Evolutionary conservation across 257 asterid species (phyloP), one percentile per base, ranked within the genome.

Genomic region (Nicotiana undulata): DNA sequence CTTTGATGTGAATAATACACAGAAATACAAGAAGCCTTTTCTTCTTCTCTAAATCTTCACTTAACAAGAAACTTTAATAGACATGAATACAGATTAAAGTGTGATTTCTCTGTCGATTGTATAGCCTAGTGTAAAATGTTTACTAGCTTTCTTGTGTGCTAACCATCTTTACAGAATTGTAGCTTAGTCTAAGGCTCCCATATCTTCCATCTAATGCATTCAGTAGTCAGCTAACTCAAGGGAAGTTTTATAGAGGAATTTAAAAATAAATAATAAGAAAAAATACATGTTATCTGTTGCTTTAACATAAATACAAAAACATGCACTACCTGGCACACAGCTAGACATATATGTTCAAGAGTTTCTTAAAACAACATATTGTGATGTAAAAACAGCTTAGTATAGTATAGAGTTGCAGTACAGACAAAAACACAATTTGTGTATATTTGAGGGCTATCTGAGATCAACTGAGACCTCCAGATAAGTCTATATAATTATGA

Each of bases 141-240:
- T 24, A 46, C 78, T 49, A 72, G 60, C 40, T 72, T 24, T 72
- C 61, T 46, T 72, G 78, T 72, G 51, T 24, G 49, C 24, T 46
- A 44, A 72, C 37, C 77, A 51, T 44, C 76, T 44, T 70, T 70
- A 70, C 24, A 17, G 24, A 18, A 12, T 72, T 72, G 59, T 44
- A 72, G 37, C 77, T 72, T 72, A 72, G 37, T 72, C 78, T 46
- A 46, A 24, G 78, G 77, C 29, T 24, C 49, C 37, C 78, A 46
- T 13, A 72, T 72, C 77, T 46, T 58, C 24, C 60, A 72, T 46
- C 59, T 46, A 46, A 46, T 46, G 77, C 60, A 46, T 72, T 72
- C 34, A 46, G 77, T 72, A 44, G 34, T n/a, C 34, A 34, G 22
- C 34, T 20, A 70, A 70, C 58, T 70, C 77, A 40, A 72, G 22